These are phyloP conservation scores for Kuraishia molischiana DNA, from an alignment of 805 yeast species.

Conservation along the genomic window DNA sequence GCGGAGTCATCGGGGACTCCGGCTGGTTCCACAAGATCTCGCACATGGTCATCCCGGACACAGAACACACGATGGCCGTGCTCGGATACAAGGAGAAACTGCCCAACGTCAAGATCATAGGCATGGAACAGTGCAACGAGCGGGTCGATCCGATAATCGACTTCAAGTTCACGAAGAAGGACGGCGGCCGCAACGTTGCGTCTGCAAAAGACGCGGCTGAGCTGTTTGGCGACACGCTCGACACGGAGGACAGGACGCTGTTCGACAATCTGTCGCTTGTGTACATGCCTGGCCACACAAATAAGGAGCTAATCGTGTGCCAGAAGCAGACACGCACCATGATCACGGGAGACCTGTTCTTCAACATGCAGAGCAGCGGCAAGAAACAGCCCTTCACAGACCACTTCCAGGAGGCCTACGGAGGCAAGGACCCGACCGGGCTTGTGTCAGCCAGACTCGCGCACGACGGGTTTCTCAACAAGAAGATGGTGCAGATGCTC, in stretches of 20 bases:
- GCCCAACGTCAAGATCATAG: constrained; percentile 45
- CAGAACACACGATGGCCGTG: constrained; percentile 58
- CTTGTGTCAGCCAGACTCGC: background rate
- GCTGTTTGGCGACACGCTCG: constrained; percentile 25
- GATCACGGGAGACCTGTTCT: constrained; percentile 50
- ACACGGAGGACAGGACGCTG: constrained; percentile 17
- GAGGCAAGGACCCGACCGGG: constrained; percentile 9
- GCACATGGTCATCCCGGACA: constrained; percentile 51
- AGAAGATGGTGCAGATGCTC: constrained; percentile 16
- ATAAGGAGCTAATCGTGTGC: constrained; percentile 46
- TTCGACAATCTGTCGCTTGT: constrained; percentile 39
- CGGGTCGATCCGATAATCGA: constrained; percentile 29
- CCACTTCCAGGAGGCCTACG: constrained; percentile 34
- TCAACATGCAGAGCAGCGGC: constrained; percentile 38
- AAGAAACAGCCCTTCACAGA: constrained; percentile 19
- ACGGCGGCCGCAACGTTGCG: constrained; percentile 12
- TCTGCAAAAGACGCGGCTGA: background rate
- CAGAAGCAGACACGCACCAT: constrained; percentile 37
- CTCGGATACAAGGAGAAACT: constrained; percentile 35
- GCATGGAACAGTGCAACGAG: constrained; percentile 31
- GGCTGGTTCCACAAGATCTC: constrained; percentile 27
- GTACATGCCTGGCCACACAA: constrained; percentile 45
- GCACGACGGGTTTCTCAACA: constrained; percentile 22
- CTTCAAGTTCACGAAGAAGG: constrained; percentile 22
- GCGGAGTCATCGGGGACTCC: constrained; percentile 12